These are phyloP conservation scores for Micromonas commoda DNA, from an alignment of 139 green algal genomes.

Conservation along the genomic window DNA sequence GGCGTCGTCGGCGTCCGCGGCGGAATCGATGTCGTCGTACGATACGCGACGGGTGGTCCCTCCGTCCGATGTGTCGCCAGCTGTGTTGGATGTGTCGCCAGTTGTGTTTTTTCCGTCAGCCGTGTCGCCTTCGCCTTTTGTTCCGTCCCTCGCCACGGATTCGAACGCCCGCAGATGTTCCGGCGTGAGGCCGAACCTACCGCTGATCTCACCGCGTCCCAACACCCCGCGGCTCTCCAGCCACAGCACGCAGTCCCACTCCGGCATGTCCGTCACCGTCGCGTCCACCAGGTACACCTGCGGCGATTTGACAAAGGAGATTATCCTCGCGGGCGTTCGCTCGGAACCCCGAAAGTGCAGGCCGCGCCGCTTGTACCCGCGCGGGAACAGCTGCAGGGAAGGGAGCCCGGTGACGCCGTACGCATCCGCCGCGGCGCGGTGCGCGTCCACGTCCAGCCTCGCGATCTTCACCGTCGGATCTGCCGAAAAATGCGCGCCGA, in stretches of 20 bases:
- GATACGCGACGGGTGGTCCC: background rate
- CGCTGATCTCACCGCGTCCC: background rate
- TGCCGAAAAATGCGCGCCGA: conserved; percentile 13
- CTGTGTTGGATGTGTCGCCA: too few species aligned
- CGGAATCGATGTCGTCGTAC: background rate
- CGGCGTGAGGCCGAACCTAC: background rate
- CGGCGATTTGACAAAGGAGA: conserved; percentile 15
- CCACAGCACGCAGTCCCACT: background rate
- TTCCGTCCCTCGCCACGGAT: too few species aligned
- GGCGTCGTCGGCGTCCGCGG: background rate
- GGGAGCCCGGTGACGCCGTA: conserved; percentile 24
- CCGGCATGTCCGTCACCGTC: background rate
- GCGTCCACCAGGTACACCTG: background rate
- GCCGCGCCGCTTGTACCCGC: background rate
- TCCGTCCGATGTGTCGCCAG: background rate
- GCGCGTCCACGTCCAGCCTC: conserved; percentile 14
- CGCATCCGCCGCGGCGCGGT: background rate
- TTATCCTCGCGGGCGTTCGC: background rate
- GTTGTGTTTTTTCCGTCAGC: too few species aligned
- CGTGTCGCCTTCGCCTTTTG: too few species aligned
- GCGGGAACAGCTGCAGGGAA: conserved; percentile 1
- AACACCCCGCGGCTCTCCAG: background rate
- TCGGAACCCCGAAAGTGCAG: conserved; percentile 1
- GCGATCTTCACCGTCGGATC: conserved; percentile 18
- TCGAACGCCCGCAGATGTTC: background rate